These are phyloP conservation scores for Epichloe sylvatica DNA, from an alignment of 2,329 filamentous ascomycete species.

Conservation along the genomic window DNA sequence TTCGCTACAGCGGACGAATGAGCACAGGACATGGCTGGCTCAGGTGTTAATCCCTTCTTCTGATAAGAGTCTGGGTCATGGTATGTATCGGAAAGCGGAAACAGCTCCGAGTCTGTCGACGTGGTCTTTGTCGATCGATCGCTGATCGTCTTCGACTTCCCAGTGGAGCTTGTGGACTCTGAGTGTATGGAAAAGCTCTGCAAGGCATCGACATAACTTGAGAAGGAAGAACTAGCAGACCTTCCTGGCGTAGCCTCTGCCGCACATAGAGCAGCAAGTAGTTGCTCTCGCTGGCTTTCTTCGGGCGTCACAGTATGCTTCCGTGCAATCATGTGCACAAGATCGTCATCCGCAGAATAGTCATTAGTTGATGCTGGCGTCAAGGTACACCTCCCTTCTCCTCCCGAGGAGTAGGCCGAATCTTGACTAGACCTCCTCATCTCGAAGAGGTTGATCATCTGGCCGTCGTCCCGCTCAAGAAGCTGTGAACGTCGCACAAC, in stretches of 20 bases:
- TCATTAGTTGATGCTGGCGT: not conserved
- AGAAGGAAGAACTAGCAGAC: not conserved
- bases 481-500: not conserved
- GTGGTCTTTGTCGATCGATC: not conserved
- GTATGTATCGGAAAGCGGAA: not conserved
- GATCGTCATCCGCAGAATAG: not conserved
- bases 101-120: not conserved
- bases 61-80: no score
- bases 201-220: not conserved
- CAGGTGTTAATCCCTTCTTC: not conserved
- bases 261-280: conserved; percentile 1
- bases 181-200: not conserved
- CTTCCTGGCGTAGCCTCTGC: not conserved
- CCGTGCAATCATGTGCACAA: not conserved
- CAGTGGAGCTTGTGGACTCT: not conserved
- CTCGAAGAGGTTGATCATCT: not conserved
- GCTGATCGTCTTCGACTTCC: not conserved
- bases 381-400: not conserved
- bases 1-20: not conserved
- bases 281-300: not conserved
- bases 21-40: not conserved
- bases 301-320: conserved; percentile 1
- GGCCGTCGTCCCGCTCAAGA: not conserved
- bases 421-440: not conserved
- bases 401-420: not conserved